Conservation (phyloP, 345 rosid species). For the Gossypium longicalyx region DNA sequence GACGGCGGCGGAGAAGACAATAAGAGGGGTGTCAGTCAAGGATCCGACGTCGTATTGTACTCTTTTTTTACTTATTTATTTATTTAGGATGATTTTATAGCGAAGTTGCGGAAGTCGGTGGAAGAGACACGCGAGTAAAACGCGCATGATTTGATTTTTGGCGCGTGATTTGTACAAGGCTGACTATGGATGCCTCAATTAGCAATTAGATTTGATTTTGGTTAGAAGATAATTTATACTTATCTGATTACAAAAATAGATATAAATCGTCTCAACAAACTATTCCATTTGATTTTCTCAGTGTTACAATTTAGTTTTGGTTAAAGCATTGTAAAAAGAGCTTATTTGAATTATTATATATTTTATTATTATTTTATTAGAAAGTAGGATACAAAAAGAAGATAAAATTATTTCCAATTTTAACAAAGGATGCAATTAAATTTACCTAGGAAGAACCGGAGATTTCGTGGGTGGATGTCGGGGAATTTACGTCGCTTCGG, state of each 20-base stretch:
- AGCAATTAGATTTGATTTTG: background rate
- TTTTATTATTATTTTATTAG: no score
- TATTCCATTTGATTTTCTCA: no score
- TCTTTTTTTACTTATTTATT: no score
- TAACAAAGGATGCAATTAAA: background rate
- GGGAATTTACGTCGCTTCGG: background rate
- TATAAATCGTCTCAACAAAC: no score
- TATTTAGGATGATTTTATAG: background rate
- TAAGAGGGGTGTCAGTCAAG: background rate
- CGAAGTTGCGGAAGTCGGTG: background rate
- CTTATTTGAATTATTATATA: no score
- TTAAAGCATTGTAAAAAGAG: no score
- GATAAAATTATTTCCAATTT: no score
- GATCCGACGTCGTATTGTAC: background rate
- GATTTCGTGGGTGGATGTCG: background rate
- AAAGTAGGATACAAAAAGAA: no score
- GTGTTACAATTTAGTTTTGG: no score
- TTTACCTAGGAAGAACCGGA: background rate
- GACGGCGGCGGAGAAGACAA: background rate
- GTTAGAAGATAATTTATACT: no score
- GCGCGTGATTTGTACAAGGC: background rate
- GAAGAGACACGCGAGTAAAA: background rate
- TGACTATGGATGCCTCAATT: background rate
- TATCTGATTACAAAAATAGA: no score
- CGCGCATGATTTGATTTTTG: background rate